These are phyloP conservation scores for Drechmeria coniospora DNA, from an alignment of 2,329 filamentous ascomycete genomes.

Conservation along the genomic window DNA sequence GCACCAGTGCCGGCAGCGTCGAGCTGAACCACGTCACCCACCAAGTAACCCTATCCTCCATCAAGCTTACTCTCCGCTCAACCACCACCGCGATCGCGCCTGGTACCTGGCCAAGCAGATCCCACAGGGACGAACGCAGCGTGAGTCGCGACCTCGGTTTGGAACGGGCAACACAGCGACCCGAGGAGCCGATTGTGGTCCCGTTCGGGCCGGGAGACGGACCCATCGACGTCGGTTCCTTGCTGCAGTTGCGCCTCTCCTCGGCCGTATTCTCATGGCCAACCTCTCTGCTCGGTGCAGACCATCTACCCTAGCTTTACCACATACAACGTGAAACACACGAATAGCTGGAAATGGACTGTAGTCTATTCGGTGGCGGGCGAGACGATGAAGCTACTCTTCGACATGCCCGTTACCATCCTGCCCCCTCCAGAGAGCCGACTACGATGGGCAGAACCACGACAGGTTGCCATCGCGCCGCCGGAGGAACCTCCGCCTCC, in stretches of 20 bases:
- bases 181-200: slow-evolving; percentile 1
- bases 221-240: slow-evolving; percentile 3
- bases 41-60: too few relatives aligned
- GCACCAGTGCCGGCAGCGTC: too few relatives aligned
- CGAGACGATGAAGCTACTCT: background rate
- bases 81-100: slow-evolving; percentile 6
- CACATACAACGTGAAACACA: slow-evolving; percentile 12
- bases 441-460: too few relatives aligned
- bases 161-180: slow-evolving; percentile 1
- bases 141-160: slow-evolving; percentile 1
- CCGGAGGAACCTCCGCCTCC: background rate
- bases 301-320: slow-evolving; percentile 7
- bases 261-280: background rate
- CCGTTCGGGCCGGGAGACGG: slow-evolving; percentile 2
- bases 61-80: slow-evolving; percentile 6
- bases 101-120: slow-evolving; percentile 1
- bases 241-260: slow-evolving; percentile 2
- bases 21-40: slow-evolving; percentile 6
- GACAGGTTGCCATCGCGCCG: too few relatives aligned
- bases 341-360: slow-evolving; percentile 9
- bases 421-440: background rate
- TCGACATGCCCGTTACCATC: background rate
- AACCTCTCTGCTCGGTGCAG: background rate
- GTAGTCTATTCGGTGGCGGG: background rate
- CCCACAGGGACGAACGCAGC: background rate